Conservation (phyloP, 441 rosid species). For the Populus hybrid region DNA sequence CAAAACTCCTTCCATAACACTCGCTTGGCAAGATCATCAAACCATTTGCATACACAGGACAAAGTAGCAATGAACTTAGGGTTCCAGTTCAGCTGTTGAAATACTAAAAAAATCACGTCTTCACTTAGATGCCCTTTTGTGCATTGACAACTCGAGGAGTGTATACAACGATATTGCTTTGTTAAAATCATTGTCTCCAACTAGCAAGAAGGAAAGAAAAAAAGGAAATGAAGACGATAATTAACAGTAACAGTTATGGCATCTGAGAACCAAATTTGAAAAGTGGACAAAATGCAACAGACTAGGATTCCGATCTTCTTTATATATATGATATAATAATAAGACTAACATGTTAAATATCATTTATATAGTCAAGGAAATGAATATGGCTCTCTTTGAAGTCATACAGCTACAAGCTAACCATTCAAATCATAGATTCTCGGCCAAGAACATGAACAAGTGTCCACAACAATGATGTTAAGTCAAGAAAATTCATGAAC, state of each 20-base stretch:
- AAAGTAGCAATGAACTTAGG: constrained; percentile 82
- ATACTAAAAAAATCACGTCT: constrained; percentile 76
- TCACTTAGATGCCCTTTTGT: constrained; percentile 90
- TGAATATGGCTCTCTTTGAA: background rate
- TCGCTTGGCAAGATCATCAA: constrained; percentile 90
- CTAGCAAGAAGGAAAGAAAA: constrained; percentile 17
- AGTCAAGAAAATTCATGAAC: background rate
- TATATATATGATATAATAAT: background rate
- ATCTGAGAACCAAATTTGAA: constrained; percentile 17
- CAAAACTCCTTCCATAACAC: constrained; percentile 96
- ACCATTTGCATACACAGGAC: constrained; percentile 92
- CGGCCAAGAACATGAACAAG: background rate
- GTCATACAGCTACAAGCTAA: background rate
- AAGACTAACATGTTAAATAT: background rate
- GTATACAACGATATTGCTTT: constrained; percentile 91
- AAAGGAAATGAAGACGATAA: constrained; percentile 11
- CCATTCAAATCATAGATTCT: too few relatives aligned
- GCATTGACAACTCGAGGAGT: constrained; percentile 91
- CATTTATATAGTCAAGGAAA: background rate
- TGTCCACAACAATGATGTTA: background rate
- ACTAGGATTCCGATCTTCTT: background rate
- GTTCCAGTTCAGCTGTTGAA: constrained; percentile 89
- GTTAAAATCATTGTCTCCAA: constrained; percentile 58
- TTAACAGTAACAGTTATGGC: background rate
- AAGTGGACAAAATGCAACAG: background rate